These are phyloP conservation scores for Exophiala lecanii-corni DNA, from an alignment of 2,329 filamentous ascomycete genomes.

Conservation along the genomic window DNA sequence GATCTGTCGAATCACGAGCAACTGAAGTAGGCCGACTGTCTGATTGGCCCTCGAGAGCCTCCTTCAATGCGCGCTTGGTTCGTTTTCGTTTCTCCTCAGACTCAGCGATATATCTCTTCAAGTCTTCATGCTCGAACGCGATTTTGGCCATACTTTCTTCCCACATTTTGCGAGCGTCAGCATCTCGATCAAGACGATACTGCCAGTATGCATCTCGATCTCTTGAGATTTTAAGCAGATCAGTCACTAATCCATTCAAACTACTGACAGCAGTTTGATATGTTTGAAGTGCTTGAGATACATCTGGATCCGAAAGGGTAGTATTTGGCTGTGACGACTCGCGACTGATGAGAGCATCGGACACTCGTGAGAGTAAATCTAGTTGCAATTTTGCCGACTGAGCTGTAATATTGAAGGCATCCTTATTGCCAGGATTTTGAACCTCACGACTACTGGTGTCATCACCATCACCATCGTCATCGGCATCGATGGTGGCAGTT, in stretches of 20 bases:
- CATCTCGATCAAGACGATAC: conserved; percentile 84
- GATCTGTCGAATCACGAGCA: conserved; percentile 16
- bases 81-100: conserved; percentile 84
- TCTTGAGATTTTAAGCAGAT: conserved; percentile 84
- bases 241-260: conserved; percentile 75
- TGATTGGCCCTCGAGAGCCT: conserved; percentile 64
- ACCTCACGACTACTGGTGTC: conserved; percentile 73
- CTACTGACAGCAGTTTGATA: conserved; percentile 89
- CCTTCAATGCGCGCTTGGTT: conserved; percentile 82
- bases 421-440: conserved; percentile 68
- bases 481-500: conserved; percentile 52
- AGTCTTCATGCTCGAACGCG: conserved; percentile 86
- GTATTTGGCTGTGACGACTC: conserved; percentile 64
- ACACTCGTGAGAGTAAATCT: conserved; percentile 80
- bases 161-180: conserved; percentile 91
- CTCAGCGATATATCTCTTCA: conserved; percentile 82
- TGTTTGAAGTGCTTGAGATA: conserved; percentile 71
- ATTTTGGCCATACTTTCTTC: conserved; percentile 98
- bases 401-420: conserved; percentile 94
- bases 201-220: conserved; percentile 98
- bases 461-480: conserved; percentile 70
- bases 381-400: conserved; percentile 91
- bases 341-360: conserved; percentile 50
- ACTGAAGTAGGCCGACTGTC: conserved; percentile 35
- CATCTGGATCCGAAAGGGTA: conserved; percentile 69